Evolutionary conservation across 768 basidiomycete species (phyloP).

Genomic region (Suillus tomentosus): DNA sequence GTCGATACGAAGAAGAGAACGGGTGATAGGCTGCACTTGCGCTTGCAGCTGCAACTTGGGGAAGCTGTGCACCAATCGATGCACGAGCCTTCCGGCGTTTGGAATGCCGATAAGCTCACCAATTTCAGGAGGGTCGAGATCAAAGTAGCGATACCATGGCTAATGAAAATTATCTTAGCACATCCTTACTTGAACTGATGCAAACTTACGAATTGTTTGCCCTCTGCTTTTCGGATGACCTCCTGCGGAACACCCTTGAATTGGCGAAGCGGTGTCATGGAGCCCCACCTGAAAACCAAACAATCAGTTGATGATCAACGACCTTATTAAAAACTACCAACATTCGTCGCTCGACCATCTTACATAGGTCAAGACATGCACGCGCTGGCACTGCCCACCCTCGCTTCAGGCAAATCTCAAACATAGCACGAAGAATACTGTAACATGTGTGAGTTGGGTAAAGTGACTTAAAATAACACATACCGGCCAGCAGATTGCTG

Average conservation of each 20-base stretch:
- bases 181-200: not conserved
- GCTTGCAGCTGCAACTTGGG: constrained; percentile 95
- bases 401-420: constrained; percentile 95
- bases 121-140: constrained; percentile 87
- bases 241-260: constrained; percentile 90
- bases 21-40: constrained; percentile 95
- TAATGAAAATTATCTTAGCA: constrained; percentile 27
- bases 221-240: constrained; percentile 87
- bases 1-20: constrained; percentile 89
- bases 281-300: constrained; percentile 74
- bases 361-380: constrained; percentile 90
- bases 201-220: constrained; percentile 88
- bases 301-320: constrained; percentile 6
- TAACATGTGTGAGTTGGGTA: constrained; percentile 8
- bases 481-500: constrained; percentile 95
- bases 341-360: constrained; percentile 92
- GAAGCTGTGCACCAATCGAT: constrained; percentile 93
- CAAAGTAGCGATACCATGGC: constrained; percentile 98
- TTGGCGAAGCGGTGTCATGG: constrained; percentile 96
- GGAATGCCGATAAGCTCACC: constrained; percentile 94
- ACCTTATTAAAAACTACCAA: constrained; percentile 33
- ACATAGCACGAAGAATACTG: constrained; percentile 92
- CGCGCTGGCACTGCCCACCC: constrained; percentile 97
- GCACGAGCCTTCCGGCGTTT: constrained; percentile 89
- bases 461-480: constrained; percentile 18